Percentiles rank a stretch among this genome's conserved stretches.
phyloP scores from a whole-genome alignment of 2,329 filamentous ascomycete species.

The Cercospora sesami region DNA sequence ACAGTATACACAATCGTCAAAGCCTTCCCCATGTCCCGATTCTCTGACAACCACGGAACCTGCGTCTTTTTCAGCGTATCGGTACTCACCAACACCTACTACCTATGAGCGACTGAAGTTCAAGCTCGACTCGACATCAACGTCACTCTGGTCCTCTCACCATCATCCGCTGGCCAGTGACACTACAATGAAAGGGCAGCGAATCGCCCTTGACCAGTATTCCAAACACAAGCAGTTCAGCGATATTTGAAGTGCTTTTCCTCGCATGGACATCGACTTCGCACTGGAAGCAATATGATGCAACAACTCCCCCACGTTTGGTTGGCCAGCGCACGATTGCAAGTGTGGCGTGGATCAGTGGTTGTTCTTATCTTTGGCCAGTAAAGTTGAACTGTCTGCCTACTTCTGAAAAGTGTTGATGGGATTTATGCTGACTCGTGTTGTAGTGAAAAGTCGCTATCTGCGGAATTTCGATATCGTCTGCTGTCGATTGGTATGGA shows the following conservation, averaged over 20 bases:
- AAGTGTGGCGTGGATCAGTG: slow-evolving; percentile 29
- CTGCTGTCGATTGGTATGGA: slow-evolving; percentile 43
- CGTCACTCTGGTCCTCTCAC: slow-evolving; percentile 50
- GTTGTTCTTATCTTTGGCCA: neutral
- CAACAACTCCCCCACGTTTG: slow-evolving; percentile 50
- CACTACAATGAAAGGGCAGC: too few relatives aligned
- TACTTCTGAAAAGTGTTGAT: neutral
- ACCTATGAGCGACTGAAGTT: slow-evolving; percentile 39
- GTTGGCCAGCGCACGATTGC: slow-evolving; percentile 48
- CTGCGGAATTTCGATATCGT: slow-evolving; percentile 43
- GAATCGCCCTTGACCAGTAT: too few relatives aligned
- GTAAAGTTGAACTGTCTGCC: neutral
- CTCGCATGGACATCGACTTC: slow-evolving; percentile 46
- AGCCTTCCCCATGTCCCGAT: neutral
- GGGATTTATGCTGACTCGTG: neutral
- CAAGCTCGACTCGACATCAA: slow-evolving; percentile 50
- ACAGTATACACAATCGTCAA: neutral
- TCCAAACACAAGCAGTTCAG: slow-evolving; percentile 45
- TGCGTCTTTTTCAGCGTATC: slow-evolving; percentile 40
- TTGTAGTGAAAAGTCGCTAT: slow-evolving; percentile 41
- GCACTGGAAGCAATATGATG: slow-evolving; percentile 45
- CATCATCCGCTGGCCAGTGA: slow-evolving; percentile 37
- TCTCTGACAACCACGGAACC: slow-evolving; percentile 32
- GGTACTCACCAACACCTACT: slow-evolving; percentile 31
- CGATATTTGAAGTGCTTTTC: slow-evolving; percentile 48